phyloP scores from a whole-genome alignment of 768 basidiomycete species.

The Collybia nuda region DNA sequence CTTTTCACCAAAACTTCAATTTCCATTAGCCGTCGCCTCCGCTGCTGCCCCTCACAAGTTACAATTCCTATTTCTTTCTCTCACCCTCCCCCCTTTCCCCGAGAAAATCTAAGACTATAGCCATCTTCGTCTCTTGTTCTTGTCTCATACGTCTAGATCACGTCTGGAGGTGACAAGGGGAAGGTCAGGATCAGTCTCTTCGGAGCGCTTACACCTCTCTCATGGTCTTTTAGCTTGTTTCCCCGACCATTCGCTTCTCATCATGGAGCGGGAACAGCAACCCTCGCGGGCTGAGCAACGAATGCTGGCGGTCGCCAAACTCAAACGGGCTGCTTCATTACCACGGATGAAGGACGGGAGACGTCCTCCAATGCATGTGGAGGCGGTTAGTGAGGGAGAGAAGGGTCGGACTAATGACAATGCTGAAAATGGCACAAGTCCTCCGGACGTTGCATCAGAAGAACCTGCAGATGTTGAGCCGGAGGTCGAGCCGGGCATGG shows the following conservation, averaged over 20 bases:
- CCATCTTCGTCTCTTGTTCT: not conserved
- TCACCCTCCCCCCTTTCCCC: not conserved
- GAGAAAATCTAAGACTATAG: not conserved
- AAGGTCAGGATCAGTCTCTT: slow-evolving; percentile 10
- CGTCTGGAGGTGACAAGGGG: slow-evolving; percentile 9
- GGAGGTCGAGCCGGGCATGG: slow-evolving; percentile 33
- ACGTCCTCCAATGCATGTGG: slow-evolving; percentile 83
- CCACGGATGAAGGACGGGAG: slow-evolving; percentile 91
- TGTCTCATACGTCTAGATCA: slow-evolving; percentile 4
- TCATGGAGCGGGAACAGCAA: slow-evolving; percentile 50
- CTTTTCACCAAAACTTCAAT: slow-evolving; percentile 9
- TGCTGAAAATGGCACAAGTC: slow-evolving; percentile 28
- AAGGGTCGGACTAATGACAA: slow-evolving; percentile 44
- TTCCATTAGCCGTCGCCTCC: slow-evolving; percentile 5
- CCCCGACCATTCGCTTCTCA: slow-evolving; percentile 7
- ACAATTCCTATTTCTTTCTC: not conserved
- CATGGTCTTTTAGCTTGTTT: not conserved
- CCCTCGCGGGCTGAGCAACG: slow-evolving; percentile 69
- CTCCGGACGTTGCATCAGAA: slow-evolving; percentile 15
- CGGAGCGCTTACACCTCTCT: slow-evolving; percentile 8
- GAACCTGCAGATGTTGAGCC: slow-evolving; percentile 16
- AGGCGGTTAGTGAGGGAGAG: slow-evolving; percentile 83
- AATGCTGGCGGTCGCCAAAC: slow-evolving; percentile 83
- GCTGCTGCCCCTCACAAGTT: not conserved
- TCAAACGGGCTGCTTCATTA: slow-evolving; percentile 89